Conservation (phyloP, 371 early-diverging fungal species). For the Actinomortierella wolfii region DNA sequence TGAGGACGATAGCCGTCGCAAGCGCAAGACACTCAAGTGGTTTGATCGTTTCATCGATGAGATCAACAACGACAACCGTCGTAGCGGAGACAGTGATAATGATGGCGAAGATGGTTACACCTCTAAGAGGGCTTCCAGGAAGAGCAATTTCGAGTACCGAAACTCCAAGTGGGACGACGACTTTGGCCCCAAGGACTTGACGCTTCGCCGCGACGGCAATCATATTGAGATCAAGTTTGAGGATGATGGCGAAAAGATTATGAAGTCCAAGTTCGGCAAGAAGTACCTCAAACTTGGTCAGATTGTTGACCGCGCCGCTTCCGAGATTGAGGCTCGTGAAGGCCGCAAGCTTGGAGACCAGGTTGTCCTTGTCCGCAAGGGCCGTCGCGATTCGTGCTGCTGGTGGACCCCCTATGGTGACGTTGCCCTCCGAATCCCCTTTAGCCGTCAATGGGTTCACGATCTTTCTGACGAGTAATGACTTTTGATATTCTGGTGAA, state of each 20-base stretch:
- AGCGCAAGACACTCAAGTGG: constrained; percentile 15
- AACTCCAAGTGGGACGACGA: constrained; percentile 4
- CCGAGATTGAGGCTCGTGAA: constrained; percentile 30
- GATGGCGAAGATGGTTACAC: not conserved
- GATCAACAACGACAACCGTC: not conserved
- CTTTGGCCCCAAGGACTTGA: constrained; percentile 9
- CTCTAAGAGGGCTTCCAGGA: not conserved
- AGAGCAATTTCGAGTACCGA: constrained; percentile 4
- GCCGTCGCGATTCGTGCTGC: constrained; percentile 23
- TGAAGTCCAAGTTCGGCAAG: constrained; percentile 26
- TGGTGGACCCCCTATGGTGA: constrained; percentile 29
- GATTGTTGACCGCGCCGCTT: constrained; percentile 35
- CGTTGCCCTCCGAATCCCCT: constrained; percentile 31
- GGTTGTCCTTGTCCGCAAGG: constrained; percentile 39
- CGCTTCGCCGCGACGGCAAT: constrained; percentile 22
- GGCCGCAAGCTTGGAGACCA: constrained; percentile 35
- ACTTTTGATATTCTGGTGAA: too few species aligned
- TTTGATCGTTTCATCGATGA: constrained; percentile 7
- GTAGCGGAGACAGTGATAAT: not conserved
- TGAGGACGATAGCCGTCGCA: constrained; percentile 17
- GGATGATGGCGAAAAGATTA: constrained; percentile 32
- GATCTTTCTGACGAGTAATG: constrained; percentile 19
- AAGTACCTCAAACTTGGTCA: constrained; percentile 35
- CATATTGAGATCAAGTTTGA: constrained; percentile 28
- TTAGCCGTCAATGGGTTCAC: constrained; percentile 40